Base-by-base conservation (phyloP, 2,329 filamentous ascomycete genomes). In the Fusarium equiseti region DNA sequence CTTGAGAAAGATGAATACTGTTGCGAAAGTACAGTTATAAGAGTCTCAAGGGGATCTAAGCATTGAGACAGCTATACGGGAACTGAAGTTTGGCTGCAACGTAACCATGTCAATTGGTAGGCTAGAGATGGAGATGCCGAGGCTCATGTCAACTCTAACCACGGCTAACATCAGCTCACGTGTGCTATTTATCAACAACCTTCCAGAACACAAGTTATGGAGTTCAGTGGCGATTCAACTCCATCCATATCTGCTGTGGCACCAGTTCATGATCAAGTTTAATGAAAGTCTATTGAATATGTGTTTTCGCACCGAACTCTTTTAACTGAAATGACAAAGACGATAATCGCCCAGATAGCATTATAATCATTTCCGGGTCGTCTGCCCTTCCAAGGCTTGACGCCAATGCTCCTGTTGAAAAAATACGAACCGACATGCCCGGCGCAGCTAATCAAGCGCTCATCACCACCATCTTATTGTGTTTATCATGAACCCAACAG, bases 361-460 rank as follows among this genome's bases (percentile, higher is more conserved):
- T 75, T 76, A 77, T 74, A 70, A 73, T 67, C 69, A 71, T 75
- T 74, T 68, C 74, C 62, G 44, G 63, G 71, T 63, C 57, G 56
- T 72, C 73, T 67, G 59, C 70, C 72, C 64, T 44, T 63, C 63
- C 70, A 65, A 63, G 73, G 70, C 48, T 63, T 65, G 73, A 75
- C 70, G 66, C 73, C 73, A 72, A 63, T 71, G 68, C 73, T 71
- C 73, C 73, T 64, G 60, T 70, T 63, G 63, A 70, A 73, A 59
- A 75, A 75, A 71, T 65, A 70, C 63, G 64, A 73, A 70, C 51
- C 60, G 58, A 68, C 68, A 55, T 73, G 59, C 54, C 68, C 64
- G 66, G 72, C 66, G 72, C 73, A 68, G 67, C 48, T 60, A 65
- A 58, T 72, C 65, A 64, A 74, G 66, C 57, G 71, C 59, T 50